Base-by-base conservation (phyloP, 2,329 filamentous ascomycete genomes). In the Botryotinia convoluta region DNA sequence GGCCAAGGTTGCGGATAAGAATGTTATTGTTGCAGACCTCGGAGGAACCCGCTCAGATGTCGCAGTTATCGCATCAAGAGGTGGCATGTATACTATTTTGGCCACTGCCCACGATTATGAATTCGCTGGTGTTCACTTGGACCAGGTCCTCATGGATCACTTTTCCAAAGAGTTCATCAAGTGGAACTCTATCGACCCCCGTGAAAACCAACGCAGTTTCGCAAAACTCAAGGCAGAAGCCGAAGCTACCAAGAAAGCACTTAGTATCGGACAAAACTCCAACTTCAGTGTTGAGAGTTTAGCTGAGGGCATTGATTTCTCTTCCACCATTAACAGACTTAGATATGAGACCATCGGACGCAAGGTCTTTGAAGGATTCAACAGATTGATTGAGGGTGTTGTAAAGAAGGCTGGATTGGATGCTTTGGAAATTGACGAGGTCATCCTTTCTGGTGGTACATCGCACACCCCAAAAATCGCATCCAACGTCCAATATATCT, bases 131-230 rank as follows among this genome's bases (percentile, higher is more conserved):
- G 87, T 90, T 51, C 91, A 94, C 77, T 87, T 99, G 73, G 96
- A 99, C 85, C 89, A 96, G 82, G 92, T 95, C 68, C 88, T 99
- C 74, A 93, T 97, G 82, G 95, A 99, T 82, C 92, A 98, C 87
- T 98, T 98, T 79, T 93, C 95, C 79, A 99, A 99, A 88, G 96
- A 99, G 84, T 99, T 99, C 85, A 89, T 96, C 81, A 98, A 99
- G 89, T 97, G 97, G 88, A 90, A 98, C 85, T 84, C 83, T 51
- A 89, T 89, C 73, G 96, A 98, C 83, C 96, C 96, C 35, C 89
- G 95, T 78, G 88, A 91, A 81, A 93, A 96, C 82, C 87, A 91
- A 72, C 91, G 91, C 79, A 92, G 92, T 79, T 85, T 98, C 79
- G 95, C 96, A 75, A 99, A 98, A 88, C 87, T 99, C 77, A 95